Evolutionary conservation across 768 basidiomycete genomes (phyloP).

Genomic region (Mycena venus): DNA sequence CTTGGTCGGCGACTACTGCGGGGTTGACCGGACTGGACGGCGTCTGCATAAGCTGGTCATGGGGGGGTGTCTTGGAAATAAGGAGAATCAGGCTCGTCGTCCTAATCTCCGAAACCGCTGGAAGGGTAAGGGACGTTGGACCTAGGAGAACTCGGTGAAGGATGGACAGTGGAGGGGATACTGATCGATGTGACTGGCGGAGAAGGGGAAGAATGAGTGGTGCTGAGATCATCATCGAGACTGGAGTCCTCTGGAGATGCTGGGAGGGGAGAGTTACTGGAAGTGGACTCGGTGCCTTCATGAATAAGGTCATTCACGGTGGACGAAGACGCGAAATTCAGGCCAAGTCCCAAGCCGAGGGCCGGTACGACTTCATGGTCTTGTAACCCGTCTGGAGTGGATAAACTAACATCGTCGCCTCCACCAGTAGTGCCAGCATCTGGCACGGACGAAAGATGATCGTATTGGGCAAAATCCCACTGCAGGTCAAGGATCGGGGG

Average conservation of each 20-base stretch:
- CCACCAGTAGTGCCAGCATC: background rate
- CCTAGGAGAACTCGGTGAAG: background rate
- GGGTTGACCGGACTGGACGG: background rate
- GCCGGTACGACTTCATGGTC: background rate
- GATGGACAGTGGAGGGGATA: background rate
- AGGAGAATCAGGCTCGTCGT: background rate
- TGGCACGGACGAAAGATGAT: background rate
- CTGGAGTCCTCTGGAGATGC: background rate
- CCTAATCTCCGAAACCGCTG: background rate
- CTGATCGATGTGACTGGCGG: background rate
- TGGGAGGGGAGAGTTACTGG: background rate
- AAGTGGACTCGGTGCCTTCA: background rate
- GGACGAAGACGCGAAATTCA: background rate
- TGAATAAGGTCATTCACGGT: background rate
- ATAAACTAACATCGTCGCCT: background rate
- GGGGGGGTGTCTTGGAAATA: background rate
- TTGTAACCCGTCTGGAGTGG: background rate
- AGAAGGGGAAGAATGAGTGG: background rate
- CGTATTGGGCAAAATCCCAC: constrained; percentile 20
- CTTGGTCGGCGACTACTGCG: background rate
- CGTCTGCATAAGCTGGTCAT: background rate
- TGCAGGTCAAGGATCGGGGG: background rate
- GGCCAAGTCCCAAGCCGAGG: background rate
- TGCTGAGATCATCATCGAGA: background rate
- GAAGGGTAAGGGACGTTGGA: background rate